Base-by-base conservation (phyloP, 176 grass and related monocot genomes). In the Luzula sylvatica region DNA sequence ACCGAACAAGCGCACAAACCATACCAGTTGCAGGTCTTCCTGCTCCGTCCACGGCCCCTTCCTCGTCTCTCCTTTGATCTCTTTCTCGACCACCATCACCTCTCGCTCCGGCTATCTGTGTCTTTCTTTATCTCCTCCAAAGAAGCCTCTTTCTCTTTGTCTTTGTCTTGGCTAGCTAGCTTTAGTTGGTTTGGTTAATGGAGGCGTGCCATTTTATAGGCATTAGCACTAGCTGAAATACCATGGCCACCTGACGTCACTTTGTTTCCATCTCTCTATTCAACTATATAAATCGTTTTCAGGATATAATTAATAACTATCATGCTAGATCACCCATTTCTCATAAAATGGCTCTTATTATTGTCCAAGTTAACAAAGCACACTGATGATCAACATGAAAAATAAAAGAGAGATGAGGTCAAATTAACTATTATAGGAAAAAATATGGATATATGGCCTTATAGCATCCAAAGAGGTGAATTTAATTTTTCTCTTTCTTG, bases 1-100 rank as follows among this genome's bases (percentile, higher is more conserved):
- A 54, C 92, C 92, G 75, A 96, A 86, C 92, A 96, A 86, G 64
- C 92, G 75, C 68, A 96, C 92, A 80, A 96, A 89, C 92, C 92
- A 96, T 90, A 96, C 92, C 85, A 96, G 85, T 85, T 90, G 92
- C 11, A 75, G 70, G 85, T 96, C 92, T 80, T 96, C 92, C 55
- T 90, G 72, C 73, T 90, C 92, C 3, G 78, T 90, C 92, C 92
- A 96, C 15, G 92, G 85, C 15, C 92, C 92, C 67, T 86, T 96
- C 62, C 90, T 59, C 8, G 47, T 22, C 38, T 58, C 62, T 3
- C 45, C 42, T 32, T 19, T 14, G 25, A 15, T 2, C 66, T 2
- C 18, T 42, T 3, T 43, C 52, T 19, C 46, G 5, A n/a, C 26
- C 38, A 19, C 26, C 53, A 7, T 20, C 14, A 7, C 1, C 23